Evolutionary conservation across 2,329 filamentous ascomycete species (phyloP).

Genomic region (Pezicula neosporulosa): DNA sequence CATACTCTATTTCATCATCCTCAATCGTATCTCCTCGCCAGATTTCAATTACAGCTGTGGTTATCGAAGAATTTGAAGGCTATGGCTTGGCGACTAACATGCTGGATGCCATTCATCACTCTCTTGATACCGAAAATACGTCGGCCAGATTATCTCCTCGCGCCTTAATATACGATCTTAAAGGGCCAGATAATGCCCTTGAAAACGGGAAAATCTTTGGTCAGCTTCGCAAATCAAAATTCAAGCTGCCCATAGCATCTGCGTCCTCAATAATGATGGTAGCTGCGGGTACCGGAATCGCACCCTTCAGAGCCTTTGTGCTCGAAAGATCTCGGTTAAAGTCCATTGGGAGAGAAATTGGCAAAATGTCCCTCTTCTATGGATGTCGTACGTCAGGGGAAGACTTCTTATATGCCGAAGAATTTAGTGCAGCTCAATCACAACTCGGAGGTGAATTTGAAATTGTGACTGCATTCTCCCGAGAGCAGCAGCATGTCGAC

Average conservation of each 20-base stretch:
- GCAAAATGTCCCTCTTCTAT: neutral
- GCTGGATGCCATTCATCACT: neutral
- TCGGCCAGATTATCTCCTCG: neutral
- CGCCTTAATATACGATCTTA: no score
- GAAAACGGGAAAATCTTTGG: neutral
- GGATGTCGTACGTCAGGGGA: neutral
- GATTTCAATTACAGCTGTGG: neutral
- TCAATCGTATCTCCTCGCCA: neutral
- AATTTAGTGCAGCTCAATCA: neutral
- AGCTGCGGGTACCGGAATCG: slow-evolving; percentile 28
- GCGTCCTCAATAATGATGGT: slow-evolving; percentile 24
- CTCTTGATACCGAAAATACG: neutral
- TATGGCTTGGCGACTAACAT: neutral
- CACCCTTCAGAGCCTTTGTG: slow-evolving; percentile 18
- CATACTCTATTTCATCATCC: neutral
- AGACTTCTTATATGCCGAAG: slow-evolving; percentile 1
- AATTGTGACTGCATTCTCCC: neutral
- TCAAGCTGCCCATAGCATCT: slow-evolving; percentile 8
- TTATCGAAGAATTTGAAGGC: neutral
- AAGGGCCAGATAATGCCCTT: no score
- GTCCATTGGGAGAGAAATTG: neutral
- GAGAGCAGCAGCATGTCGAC: no score
- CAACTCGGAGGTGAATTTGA: neutral
- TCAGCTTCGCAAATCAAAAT: neutral
- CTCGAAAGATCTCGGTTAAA: slow-evolving; percentile 24